Evolutionary conservation across 441 rosid species (phyloP).

Genomic region (Corymbia calophylla): DNA sequence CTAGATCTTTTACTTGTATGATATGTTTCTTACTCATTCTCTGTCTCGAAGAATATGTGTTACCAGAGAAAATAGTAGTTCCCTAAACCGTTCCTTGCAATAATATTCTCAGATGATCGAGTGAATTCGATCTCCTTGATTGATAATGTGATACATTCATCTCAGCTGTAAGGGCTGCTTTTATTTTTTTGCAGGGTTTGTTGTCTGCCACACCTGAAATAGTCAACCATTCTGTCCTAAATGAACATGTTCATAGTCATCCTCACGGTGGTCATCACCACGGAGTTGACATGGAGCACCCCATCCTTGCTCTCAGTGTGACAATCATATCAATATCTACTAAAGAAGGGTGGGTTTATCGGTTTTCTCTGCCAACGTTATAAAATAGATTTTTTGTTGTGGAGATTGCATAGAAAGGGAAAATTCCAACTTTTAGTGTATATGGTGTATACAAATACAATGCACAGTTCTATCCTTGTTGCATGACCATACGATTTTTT

Average conservation of each 20-base stretch:
- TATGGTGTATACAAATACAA: background rate
- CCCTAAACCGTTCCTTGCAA: background rate
- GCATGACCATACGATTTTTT: background rate
- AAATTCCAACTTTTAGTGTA: background rate
- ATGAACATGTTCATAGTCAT: constrained; percentile 27
- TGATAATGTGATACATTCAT: background rate
- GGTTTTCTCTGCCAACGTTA: background rate
- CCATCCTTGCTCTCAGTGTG: constrained; percentile 69
- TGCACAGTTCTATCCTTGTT: background rate
- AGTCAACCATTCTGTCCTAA: constrained; percentile 24
- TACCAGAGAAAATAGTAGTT: background rate
- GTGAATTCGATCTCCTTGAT: background rate
- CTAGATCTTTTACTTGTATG: constrained; percentile 56
- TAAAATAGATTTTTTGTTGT: background rate
- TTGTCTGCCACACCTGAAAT: constrained; percentile 43
- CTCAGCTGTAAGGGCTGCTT: background rate
- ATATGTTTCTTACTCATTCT: constrained; percentile 1
- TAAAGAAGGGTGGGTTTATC: constrained; percentile 71
- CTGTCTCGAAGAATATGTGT: background rate
- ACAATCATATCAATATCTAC: constrained; percentile 68
- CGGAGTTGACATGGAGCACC: constrained; percentile 61
- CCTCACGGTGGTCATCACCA: constrained; percentile 40
- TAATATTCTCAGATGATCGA: background rate
- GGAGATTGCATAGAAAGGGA: background rate
- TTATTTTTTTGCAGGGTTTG: constrained; percentile 38